phyloP scores from a whole-genome alignment of 2,329 filamentous ascomycete genomes.

The Aspergillus sp. region DNA sequence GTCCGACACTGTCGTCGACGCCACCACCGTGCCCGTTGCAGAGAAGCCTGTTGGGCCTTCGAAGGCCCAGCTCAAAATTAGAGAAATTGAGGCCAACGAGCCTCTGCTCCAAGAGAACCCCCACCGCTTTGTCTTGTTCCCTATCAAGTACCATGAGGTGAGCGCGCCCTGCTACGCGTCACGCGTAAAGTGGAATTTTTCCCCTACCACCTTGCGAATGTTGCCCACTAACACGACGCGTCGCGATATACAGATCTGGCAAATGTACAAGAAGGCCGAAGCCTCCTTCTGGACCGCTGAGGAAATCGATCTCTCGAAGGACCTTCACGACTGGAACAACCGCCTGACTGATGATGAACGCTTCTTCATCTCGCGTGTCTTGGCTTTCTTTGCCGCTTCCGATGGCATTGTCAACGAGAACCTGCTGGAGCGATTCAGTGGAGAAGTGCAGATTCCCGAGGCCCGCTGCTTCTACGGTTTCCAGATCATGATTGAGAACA shows the following conservation, averaged over 20 bases:
- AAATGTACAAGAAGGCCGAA: slow-evolving; percentile 99
- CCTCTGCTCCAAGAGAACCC: slow-evolving; percentile 94
- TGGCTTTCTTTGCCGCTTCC: slow-evolving; percentile 98
- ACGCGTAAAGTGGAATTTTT: slow-evolving; percentile 66
- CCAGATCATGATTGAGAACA: slow-evolving; percentile 99
- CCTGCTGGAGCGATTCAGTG: slow-evolving; percentile 94
- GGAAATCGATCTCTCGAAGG: slow-evolving; percentile 98
- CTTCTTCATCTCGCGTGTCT: slow-evolving; percentile 97
- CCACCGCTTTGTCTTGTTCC: slow-evolving; percentile 94
- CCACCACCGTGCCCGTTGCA: slow-evolving; percentile 57
- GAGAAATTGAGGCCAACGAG: slow-evolving; percentile 75
- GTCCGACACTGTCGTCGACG: slow-evolving; percentile 51
- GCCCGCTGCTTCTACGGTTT: slow-evolving; percentile 99
- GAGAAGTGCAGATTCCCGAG: slow-evolving; percentile 94
- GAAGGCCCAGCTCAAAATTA: slow-evolving; percentile 54
- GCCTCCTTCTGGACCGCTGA: slow-evolving; percentile 99
- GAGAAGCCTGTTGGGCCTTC: slow-evolving; percentile 44
- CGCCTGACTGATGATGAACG: slow-evolving; percentile 93
- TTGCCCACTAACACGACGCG: slow-evolving; percentile 39
- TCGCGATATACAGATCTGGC: slow-evolving; percentile 78
- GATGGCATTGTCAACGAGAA: slow-evolving; percentile 99
- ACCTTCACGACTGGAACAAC: slow-evolving; percentile 99
- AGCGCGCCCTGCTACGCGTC: slow-evolving; percentile 55
- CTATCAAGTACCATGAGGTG: slow-evolving; percentile 99
- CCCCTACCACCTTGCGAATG: slow-evolving; percentile 11